Evolutionary conservation across 164 flowering plant genomes (phyloP).

Genomic region (Nelumbo lutea): DNA sequence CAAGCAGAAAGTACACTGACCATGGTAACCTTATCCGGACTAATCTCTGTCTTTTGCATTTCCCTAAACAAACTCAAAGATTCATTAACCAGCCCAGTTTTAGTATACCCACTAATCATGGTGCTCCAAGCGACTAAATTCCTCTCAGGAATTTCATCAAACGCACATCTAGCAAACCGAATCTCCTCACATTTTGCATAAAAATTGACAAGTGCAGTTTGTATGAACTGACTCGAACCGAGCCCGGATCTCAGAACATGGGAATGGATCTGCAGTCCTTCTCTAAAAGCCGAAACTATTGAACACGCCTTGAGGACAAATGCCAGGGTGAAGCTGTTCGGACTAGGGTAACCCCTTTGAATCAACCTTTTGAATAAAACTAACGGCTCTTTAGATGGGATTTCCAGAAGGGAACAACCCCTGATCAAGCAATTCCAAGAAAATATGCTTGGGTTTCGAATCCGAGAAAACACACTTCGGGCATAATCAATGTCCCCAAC

Average conservation of each 20-base stretch:
- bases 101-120: slow-evolving; percentile 44
- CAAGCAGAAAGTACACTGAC: slow-evolving; percentile 48
- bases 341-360: slow-evolving; percentile 19
- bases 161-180: slow-evolving; percentile 23
- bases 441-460: slow-evolving; percentile 32
- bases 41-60: slow-evolving; percentile 34
- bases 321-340: slow-evolving; percentile 46
- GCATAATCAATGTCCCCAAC: slow-evolving; percentile 31
- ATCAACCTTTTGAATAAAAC: slow-evolving; percentile 31
- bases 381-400: slow-evolving; percentile 38
- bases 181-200: slow-evolving; percentile 43
- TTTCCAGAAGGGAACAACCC: slow-evolving; percentile 25
- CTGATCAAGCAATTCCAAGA: slow-evolving; percentile 39
- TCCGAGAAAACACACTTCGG: slow-evolving; percentile 22
- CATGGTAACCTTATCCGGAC: slow-evolving; percentile 45
- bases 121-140: slow-evolving; percentile 42
- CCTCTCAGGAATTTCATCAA: slow-evolving; percentile 45
- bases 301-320: slow-evolving; percentile 53
- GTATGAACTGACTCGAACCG: slow-evolving; percentile 33
- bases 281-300: slow-evolving; percentile 22
- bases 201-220: slow-evolving; percentile 33
- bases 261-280: slow-evolving; percentile 51
- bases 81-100: slow-evolving; percentile 32
- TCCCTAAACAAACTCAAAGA: slow-evolving; percentile 40
- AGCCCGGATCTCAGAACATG: slow-evolving; percentile 28